Conservation (phyloP, 306 rosid species). For the Pyrus betulifolia region DNA sequence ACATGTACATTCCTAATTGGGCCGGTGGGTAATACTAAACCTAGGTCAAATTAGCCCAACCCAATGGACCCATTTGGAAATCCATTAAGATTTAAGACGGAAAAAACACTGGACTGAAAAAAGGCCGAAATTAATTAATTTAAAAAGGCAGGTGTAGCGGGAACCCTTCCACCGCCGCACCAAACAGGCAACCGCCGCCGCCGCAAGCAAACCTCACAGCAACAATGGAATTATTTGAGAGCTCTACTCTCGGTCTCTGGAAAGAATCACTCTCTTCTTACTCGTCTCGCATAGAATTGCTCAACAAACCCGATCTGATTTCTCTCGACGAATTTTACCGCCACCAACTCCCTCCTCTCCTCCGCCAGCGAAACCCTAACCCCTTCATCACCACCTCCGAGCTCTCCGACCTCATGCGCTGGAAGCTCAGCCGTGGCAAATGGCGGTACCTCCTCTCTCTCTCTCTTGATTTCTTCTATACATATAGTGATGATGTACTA, state of each 20-base stretch:
- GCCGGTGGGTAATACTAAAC: background rate
- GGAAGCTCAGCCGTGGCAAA: conserved; percentile 92
- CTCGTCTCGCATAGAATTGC: conserved; percentile 36
- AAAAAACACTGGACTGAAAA: no score
- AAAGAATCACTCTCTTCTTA: conserved; percentile 51
- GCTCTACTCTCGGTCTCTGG: conserved; percentile 43
- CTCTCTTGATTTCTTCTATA: background rate
- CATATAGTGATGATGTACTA: background rate
- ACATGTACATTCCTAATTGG: no score
- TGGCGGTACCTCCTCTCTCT: conserved; percentile 46
- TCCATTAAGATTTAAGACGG: background rate
- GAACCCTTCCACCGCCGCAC: background rate
- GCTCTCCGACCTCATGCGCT: conserved; percentile 77
- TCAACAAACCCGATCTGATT: conserved; percentile 49
- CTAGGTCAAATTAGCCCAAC: background rate
- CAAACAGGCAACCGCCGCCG: background rate
- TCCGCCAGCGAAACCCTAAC: conserved; percentile 78
- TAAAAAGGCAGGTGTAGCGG: background rate
- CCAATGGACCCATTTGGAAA: background rate
- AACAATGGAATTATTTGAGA: conserved; percentile 57
- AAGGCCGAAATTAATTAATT: no score
- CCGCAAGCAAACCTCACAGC: background rate
- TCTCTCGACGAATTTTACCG: conserved; percentile 62
- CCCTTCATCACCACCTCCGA: conserved; percentile 58
- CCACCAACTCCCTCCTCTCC: conserved; percentile 51